Percentiles rank a stretch among this genome's conserved stretches.
Conservation (phyloP, 1,284 basidiomycete species). For the Moesziomyces parantarcticus region DNA sequence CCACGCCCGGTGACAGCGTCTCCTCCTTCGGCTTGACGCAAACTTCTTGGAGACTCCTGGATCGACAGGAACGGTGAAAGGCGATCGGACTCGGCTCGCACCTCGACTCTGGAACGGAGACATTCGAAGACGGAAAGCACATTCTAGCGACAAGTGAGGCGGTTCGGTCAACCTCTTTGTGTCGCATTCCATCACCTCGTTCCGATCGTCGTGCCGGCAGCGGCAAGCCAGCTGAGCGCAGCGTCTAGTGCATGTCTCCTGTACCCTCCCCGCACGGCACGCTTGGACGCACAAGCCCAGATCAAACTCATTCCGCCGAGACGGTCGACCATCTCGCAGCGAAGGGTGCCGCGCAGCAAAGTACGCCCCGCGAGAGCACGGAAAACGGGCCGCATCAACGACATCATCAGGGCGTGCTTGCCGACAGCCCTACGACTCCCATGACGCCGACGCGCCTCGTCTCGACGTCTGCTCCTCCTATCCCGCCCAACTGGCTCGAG, state of each 20-base stretch:
- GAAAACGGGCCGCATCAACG: background rate
- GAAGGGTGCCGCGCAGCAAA: background rate
- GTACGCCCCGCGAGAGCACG: background rate
- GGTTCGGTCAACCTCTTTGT: background rate
- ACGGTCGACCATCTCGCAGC: too few relatives aligned
- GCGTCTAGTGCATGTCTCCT: background rate
- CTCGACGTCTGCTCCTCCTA: slow-evolving; percentile 22
- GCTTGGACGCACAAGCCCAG: background rate
- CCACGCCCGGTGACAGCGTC: too few relatives aligned
- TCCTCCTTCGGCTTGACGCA: too few relatives aligned
- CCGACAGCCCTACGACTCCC: slow-evolving; percentile 12
- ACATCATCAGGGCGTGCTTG: slow-evolving; percentile 13
- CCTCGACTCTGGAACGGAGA: too few relatives aligned
- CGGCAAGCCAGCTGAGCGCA: background rate
- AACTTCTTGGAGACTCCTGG: too few relatives aligned
- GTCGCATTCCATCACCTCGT: background rate
- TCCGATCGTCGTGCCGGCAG: background rate
- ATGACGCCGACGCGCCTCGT: slow-evolving; percentile 39
- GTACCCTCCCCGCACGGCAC: background rate
- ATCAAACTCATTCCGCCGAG: background rate
- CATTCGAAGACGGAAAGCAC: too few relatives aligned
- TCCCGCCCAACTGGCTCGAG: slow-evolving; percentile 30
- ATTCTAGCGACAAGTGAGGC: too few relatives aligned
- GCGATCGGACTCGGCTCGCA: too few relatives aligned
- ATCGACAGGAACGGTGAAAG: too few relatives aligned